Evolutionary conservation across 257 asterid species (phyloP), one percentile per base, ranked within the genome.

Genomic region (Solanum pennellii): DNA sequence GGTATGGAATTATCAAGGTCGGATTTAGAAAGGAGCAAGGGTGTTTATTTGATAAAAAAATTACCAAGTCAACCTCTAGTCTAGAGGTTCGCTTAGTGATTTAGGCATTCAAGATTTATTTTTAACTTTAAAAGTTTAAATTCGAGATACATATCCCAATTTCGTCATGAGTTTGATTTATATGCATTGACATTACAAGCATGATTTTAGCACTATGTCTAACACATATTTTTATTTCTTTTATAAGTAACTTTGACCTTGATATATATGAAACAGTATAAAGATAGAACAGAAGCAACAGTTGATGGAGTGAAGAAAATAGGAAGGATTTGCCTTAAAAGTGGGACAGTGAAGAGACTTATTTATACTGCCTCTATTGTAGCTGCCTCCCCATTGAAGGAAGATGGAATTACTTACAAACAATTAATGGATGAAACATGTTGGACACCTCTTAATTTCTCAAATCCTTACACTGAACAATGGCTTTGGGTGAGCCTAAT

Each of bases 371-470:
- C 94, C 86, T 72, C 94, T 3, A 91, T 93, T 6, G 86, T 87
- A 86, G 91, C 94, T 12, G 91, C 96, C 25, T 88, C 95, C 2
- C 93, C 93, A 7, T 52, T 93, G 66, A 89, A 87, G 65, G 90
- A 88, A 5, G 93, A 91, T 74, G 94, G 92, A 59, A 82, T 89
- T 13, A 87, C 91, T 72, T 94, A 80, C 80, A 90, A 90, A 88
- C 90, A 92, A 37, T 21, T 60, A 60, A 59, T 94, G 52, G 96
- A 93, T 56, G 96, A 94, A 89, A 88, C 92, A 27, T 94, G 98
- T 86, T 94, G 98, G 94, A 91, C 93, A 12, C 94, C 96, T 87
- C 93, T 92, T 79, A 65, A 88, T 86, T 87, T 90, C 77, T 65
- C 93, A 11, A 89, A 76, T 47, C 86, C 90, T 16, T 84, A 84